Evolutionary conservation across 2,329 filamentous ascomycete genomes (phyloP).

Genomic region (Emergomyces pasteurianus): DNA sequence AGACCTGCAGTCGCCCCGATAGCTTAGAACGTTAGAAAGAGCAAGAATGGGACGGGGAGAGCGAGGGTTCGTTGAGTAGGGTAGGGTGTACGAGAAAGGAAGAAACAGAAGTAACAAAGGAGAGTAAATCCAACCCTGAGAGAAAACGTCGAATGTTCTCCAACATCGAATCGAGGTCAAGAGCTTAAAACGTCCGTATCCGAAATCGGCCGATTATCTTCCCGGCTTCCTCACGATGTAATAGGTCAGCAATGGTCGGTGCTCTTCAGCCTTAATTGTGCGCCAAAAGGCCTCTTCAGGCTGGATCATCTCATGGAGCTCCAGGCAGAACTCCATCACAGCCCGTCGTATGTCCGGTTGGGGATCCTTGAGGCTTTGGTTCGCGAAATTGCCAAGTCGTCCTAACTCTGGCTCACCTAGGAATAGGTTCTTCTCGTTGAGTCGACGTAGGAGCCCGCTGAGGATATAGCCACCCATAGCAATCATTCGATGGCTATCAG

Average conservation of each 20-base stretch:
- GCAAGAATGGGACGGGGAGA: not conserved
- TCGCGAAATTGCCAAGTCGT: slow-evolving; percentile 24
- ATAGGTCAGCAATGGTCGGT: slow-evolving; percentile 26
- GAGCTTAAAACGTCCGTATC: not conserved
- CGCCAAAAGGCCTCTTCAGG: slow-evolving; percentile 19
- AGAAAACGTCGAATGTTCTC: not conserved
- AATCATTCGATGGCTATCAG: slow-evolving; percentile 22
- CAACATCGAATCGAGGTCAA: not conserved
- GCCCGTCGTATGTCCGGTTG: slow-evolving; percentile 28
- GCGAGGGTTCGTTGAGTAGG: not conserved
- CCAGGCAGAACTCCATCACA: slow-evolving; percentile 24
- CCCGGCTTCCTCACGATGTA: slow-evolving; percentile 19
- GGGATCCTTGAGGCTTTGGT: slow-evolving; percentile 20
- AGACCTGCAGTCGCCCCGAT: not conserved
- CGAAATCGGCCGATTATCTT: not conserved
- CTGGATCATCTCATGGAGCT: slow-evolving; percentile 17
- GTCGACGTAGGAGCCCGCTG: slow-evolving; percentile 16
- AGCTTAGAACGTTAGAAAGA: not conserved
- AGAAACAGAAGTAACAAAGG: not conserved
- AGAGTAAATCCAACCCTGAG: not conserved
- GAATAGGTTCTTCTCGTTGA: slow-evolving; percentile 13
- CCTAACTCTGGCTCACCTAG: slow-evolving; percentile 13
- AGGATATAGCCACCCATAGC: slow-evolving; percentile 25
- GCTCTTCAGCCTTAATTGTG: slow-evolving; percentile 21
- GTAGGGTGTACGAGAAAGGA: not conserved